phyloP scores from a whole-genome alignment of 2,329 filamentous ascomycete species.

The Teratosphaeria nubilosa region DNA sequence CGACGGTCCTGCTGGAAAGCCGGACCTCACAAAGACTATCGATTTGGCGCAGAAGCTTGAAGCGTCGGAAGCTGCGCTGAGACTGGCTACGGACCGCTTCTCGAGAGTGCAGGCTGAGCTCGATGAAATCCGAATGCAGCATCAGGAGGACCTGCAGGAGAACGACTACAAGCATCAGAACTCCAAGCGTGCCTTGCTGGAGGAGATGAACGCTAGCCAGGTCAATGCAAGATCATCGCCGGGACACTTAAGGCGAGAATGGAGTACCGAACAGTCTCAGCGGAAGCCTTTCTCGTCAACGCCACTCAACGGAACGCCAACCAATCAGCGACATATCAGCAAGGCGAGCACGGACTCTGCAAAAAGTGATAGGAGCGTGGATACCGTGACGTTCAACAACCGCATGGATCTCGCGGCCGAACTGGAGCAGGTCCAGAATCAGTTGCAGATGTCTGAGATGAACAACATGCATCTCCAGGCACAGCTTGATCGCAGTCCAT shows the following conservation, averaged over 20 bases:
- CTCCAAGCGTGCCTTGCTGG: conserved; percentile 64
- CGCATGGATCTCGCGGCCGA: conserved; percentile 86
- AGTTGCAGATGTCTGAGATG: conserved; percentile 89
- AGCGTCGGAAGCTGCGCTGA: conserved; percentile 76
- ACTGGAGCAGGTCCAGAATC: conserved; percentile 84
- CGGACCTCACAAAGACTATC: conserved; percentile 56
- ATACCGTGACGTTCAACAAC: conserved; percentile 74
- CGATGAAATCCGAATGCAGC: conserved; percentile 62
- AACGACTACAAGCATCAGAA: conserved; percentile 51
- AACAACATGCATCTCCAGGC: conserved; percentile 86
- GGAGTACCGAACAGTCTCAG: conserved; percentile 34
- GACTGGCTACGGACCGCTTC: conserved; percentile 71
- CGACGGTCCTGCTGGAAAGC: conserved; percentile 50
- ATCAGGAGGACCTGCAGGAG: conserved; percentile 60
- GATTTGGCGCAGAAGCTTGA: conserved; percentile 81
- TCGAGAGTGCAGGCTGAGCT: conserved; percentile 75
- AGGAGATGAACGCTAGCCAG: conserved; percentile 81
- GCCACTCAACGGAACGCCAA: conserved; percentile 50
- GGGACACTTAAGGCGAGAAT: conserved; percentile 54
- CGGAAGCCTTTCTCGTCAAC: conserved; percentile 58
- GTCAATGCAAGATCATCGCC: conserved; percentile 63
- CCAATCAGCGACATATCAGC: conserved; percentile 54
- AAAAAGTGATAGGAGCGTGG: conserved; percentile 74
- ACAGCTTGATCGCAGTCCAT: conserved; percentile 63
- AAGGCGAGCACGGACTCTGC: conserved; percentile 64